phyloP scores from a whole-genome alignment of 129 eudicot genomes.

The Flaveria linearis region DNA sequence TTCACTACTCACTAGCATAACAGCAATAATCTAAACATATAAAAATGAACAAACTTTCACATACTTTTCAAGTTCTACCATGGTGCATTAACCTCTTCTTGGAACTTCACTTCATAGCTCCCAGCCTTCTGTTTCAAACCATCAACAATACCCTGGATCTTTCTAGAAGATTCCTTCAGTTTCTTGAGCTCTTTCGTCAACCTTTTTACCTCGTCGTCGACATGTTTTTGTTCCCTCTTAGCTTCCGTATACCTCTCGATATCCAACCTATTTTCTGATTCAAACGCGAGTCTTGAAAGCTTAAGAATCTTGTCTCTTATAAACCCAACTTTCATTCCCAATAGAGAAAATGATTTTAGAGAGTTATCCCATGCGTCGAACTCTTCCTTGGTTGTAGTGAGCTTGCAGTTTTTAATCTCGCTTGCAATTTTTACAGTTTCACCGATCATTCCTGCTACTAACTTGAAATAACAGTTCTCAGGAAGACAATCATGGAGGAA shows the following conservation, averaged over 20 bases:
- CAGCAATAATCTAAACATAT: conserved; percentile 1
- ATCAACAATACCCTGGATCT: conserved; percentile 40
- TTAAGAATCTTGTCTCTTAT: conserved; percentile 41
- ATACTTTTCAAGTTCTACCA: conserved; percentile 38
- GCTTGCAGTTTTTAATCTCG: conserved; percentile 46
- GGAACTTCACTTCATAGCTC: conserved; percentile 54
- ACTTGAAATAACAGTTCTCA: neutral
- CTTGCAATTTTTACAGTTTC: conserved; percentile 32
- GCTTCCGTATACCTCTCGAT: conserved; percentile 44
- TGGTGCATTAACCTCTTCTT: conserved; percentile 58
- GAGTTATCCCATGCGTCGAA: conserved; percentile 63
- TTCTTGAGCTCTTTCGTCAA: conserved; percentile 51
- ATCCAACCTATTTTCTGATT: conserved; percentile 40
- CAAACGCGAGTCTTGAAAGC: conserved; percentile 38
- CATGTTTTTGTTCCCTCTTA: conserved; percentile 29
- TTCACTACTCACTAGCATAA: conserved; percentile 17
- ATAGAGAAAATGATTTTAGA: conserved; percentile 52
- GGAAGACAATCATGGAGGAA: conserved; percentile 29
- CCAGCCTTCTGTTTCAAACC: conserved; percentile 43
- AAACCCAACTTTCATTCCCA: conserved; percentile 71
- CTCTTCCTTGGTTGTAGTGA: conserved; percentile 48
- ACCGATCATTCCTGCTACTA: conserved; percentile 39
- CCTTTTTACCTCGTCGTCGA: conserved; percentile 49
- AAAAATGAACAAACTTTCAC: neutral
- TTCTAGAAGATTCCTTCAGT: conserved; percentile 46